phyloP scores from a whole-genome alignment of 345 rosid species.

The Hibiscus tridactylites region DNA sequence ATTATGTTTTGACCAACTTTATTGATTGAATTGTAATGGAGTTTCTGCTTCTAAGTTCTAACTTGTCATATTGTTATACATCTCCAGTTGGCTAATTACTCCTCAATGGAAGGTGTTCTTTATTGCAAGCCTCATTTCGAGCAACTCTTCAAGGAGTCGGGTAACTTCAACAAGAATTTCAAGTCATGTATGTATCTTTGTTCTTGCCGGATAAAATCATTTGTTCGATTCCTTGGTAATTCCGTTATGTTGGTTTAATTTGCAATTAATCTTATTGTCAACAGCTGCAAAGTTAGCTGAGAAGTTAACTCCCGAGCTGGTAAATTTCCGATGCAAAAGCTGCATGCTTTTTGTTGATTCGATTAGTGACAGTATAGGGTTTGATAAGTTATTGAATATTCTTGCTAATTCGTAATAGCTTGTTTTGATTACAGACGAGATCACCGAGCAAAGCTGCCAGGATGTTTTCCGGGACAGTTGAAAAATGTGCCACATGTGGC shows the following conservation, averaged over 20 bases:
- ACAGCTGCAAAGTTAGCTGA: slow-evolving; percentile 88
- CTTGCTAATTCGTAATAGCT: slow-evolving; percentile 19
- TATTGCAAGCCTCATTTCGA: slow-evolving; percentile 98
- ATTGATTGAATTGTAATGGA: not conserved
- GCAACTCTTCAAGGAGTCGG: slow-evolving; percentile 93
- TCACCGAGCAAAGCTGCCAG: slow-evolving; percentile 92
- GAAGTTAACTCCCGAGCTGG: slow-evolving; percentile 83
- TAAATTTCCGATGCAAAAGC: slow-evolving; percentile 24
- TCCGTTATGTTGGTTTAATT: slow-evolving; percentile 19
- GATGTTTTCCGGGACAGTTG: slow-evolving; percentile 96
- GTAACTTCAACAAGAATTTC: slow-evolving; percentile 88
- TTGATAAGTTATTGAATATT: not conserved
- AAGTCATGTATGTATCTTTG: slow-evolving; percentile 63
- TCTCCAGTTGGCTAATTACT: slow-evolving; percentile 79
- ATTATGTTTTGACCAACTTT: not conserved
- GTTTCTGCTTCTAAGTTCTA: slow-evolving; percentile 10
- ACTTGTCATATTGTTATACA: slow-evolving; percentile 7
- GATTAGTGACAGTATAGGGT: not conserved
- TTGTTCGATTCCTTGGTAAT: not conserved
- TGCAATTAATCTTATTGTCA: slow-evolving; percentile 24
- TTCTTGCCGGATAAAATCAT: not conserved
- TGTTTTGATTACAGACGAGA: slow-evolving; percentile 57
- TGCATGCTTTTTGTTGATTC: not conserved
- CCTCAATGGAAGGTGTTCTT: slow-evolving; percentile 96
- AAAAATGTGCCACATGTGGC: slow-evolving; percentile 90